Percentiles rank a stretch among this genome's conserved stretches.
Evolutionary conservation across 2,329 filamentous ascomycete genomes (phyloP).

Genomic region (Lachnellula occidentalis): DNA sequence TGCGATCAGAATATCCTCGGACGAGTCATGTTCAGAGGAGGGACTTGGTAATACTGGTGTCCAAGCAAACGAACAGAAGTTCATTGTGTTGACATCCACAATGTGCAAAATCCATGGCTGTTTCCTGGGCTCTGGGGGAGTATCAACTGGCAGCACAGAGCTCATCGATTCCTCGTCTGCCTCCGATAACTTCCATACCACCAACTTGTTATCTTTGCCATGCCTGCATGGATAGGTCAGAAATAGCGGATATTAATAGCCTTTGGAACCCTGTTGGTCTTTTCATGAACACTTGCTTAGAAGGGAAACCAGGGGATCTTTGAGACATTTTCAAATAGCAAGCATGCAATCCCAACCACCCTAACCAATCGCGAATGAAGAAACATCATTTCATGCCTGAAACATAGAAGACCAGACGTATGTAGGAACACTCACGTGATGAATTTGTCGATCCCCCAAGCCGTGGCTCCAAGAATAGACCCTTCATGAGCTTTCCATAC

Average conservation of each 20-base stretch:
- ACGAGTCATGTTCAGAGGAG: background rate
- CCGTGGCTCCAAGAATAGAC: slow-evolving; percentile 67
- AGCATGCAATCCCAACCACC: slow-evolving; percentile 4
- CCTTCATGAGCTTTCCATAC: slow-evolving; percentile 84
- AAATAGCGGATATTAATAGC: background rate
- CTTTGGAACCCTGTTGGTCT: background rate
- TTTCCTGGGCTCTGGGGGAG: slow-evolving; percentile 41
- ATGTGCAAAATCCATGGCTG: slow-evolving; percentile 83
- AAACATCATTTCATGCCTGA: background rate
- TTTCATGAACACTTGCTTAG: background rate
- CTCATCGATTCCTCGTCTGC: slow-evolving; percentile 60
- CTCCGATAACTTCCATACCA: slow-evolving; percentile 70
- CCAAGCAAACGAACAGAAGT: slow-evolving; percentile 80
- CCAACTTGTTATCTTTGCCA: slow-evolving; percentile 80
- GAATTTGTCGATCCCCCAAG: slow-evolving; percentile 66
- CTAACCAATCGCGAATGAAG: background rate
- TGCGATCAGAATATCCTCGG: slow-evolving; percentile 58
- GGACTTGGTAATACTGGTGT: slow-evolving; percentile 9
- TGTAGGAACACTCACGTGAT: slow-evolving; percentile 64
- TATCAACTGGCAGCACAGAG: slow-evolving; percentile 65
- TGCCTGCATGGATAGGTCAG: slow-evolving; percentile 52
- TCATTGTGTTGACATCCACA: slow-evolving; percentile 84
- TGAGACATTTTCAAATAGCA: slow-evolving; percentile 4
- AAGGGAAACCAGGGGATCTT: background rate
- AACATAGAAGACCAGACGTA: background rate